Evolutionary conservation across 78 protist genomes (phyloP).

Genomic region (Planoprotostelium fungivorum): DNA sequence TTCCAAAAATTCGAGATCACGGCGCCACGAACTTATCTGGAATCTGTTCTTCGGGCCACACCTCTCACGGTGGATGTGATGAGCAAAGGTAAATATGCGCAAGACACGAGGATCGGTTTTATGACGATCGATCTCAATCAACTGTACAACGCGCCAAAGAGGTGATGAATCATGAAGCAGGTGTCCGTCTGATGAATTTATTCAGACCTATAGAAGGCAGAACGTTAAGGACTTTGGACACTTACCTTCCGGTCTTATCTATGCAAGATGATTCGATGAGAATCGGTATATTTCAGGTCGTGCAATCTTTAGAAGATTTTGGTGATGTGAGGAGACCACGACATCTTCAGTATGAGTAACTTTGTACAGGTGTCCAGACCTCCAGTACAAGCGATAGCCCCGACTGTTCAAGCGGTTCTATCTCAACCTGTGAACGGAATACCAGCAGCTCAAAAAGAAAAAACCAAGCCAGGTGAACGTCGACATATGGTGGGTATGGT

Average conservation of each 20-base stretch:
- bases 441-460: too few species aligned
- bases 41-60: background rate
- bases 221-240: background rate
- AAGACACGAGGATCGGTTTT: background rate
- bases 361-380: too few species aligned
- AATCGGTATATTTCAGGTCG: background rate
- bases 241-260: background rate
- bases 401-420: too few species aligned
- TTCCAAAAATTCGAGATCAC: background rate
- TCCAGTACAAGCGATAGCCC: too few species aligned
- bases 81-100: background rate
- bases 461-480: too few species aligned
- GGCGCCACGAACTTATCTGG: background rate
- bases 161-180: background rate
- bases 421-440: too few species aligned
- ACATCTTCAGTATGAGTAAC: too few species aligned
- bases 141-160: background rate
- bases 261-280: background rate
- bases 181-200: background rate
- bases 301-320: background rate
- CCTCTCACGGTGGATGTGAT: background rate
- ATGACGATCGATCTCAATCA: background rate
- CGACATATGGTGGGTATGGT: too few species aligned
- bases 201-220: background rate
- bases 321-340: background rate